Conservation (phyloP, 352 stramenopile species). For the Phytophthora pisi region DNA sequence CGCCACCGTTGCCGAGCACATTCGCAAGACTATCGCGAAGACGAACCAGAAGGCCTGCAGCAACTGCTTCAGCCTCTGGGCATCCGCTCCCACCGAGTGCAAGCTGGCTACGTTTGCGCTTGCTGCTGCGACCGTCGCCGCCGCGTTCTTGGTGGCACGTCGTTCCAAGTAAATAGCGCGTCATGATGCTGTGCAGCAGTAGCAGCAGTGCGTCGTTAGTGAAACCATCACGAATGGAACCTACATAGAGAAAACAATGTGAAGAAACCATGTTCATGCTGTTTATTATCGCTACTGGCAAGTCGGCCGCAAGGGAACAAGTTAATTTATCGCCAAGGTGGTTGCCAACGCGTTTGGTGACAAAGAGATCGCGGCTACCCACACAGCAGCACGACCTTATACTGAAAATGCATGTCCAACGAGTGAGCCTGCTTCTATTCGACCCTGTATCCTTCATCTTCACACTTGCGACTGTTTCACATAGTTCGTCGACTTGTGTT, state of each 20-base stretch:
- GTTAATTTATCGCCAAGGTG: background rate
- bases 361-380: slow-evolving; percentile 1
- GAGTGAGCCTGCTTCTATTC: slow-evolving; percentile 39
- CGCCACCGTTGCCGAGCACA: slow-evolving; percentile 59
- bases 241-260: slow-evolving; percentile 31
- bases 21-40: slow-evolving; percentile 47
- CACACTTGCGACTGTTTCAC: slow-evolving; percentile 15
- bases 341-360: slow-evolving; percentile 1
- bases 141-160: slow-evolving; percentile 50
- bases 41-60: slow-evolving; percentile 30
- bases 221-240: background rate
- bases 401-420: slow-evolving; percentile 25
- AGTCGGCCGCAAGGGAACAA: too few relatives aligned
- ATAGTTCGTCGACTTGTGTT: slow-evolving; percentile 22
- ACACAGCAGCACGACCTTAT: slow-evolving; percentile 17
- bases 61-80: slow-evolving; percentile 22
- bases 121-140: slow-evolving; percentile 39
- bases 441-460: slow-evolving; percentile 30
- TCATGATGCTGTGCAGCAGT: background rate
- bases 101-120: slow-evolving; percentile 42
- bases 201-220: slow-evolving; percentile 9
- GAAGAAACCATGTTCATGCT: slow-evolving; percentile 8
- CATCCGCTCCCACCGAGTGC: slow-evolving; percentile 27
- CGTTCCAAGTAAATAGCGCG: slow-evolving; percentile 38
- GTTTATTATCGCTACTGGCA: too few relatives aligned